Evolutionary conservation across 345 rosid species (phyloP).

Genomic region (Jatropha curcas): DNA sequence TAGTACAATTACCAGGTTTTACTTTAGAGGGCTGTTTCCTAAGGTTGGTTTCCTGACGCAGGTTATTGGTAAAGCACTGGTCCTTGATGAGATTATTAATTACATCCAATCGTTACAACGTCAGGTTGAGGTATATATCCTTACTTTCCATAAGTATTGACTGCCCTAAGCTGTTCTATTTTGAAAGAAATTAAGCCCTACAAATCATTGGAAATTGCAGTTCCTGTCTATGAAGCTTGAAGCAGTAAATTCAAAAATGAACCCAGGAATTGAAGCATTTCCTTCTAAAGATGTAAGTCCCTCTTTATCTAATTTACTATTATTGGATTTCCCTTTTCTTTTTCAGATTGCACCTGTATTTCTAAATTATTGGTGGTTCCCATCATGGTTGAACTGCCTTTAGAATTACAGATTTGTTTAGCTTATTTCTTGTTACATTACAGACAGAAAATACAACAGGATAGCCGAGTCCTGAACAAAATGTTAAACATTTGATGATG

Average conservation of each 20-base stretch:
- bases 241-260: slow-evolving; percentile 74
- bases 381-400: background rate
- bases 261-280: slow-evolving; percentile 59
- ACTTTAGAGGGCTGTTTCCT: slow-evolving; percentile 2
- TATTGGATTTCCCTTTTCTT: background rate
- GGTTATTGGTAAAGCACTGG: slow-evolving; percentile 93
- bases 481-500: background rate
- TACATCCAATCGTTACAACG: slow-evolving; percentile 84
- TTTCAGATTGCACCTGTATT: background rate
- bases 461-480: background rate
- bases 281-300: slow-evolving; percentile 72
- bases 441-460: background rate
- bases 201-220: slow-evolving; percentile 44
- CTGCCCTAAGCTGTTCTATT: background rate
- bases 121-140: slow-evolving; percentile 74
- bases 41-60: slow-evolving; percentile 30
- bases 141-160: no score
- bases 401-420: slow-evolving; percentile 6
- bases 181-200: background rate
- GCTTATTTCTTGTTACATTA: background rate
- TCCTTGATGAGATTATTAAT: slow-evolving; percentile 88
- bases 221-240: slow-evolving; percentile 94
- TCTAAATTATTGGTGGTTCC: background rate
- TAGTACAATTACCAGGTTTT: background rate
- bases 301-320: background rate